Percentiles rank a stretch among this genome's conserved stretches.
Evolutionary conservation across 306 rosid genomes (phyloP).

Genomic region (Gleditsia sinensis): DNA sequence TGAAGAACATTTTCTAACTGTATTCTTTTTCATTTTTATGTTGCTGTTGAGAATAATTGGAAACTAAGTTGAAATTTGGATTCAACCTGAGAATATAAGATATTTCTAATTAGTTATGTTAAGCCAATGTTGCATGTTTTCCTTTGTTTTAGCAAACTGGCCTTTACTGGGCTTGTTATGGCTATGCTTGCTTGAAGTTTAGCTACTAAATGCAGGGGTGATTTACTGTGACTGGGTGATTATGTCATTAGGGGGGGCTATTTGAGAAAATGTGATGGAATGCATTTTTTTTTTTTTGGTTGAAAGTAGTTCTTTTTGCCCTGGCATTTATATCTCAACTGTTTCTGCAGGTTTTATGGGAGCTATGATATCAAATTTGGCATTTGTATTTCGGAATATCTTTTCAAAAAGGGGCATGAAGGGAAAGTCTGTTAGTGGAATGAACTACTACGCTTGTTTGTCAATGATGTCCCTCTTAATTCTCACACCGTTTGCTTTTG

Average conservation of each 20-base stretch:
- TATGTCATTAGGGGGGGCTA: background rate
- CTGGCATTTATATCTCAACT: conserved; percentile 19
- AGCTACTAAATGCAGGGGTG: background rate
- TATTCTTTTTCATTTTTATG: background rate
- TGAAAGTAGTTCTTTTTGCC: conserved; percentile 1
- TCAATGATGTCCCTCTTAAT: conserved; percentile 75
- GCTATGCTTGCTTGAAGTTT: background rate
- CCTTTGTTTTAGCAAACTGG: conserved; percentile 2
- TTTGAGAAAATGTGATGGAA: background rate
- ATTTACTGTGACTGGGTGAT: background rate
- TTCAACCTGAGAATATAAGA: background rate
- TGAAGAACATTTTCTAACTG: background rate
- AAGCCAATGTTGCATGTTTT: background rate
- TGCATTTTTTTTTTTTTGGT: background rate
- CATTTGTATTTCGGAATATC: conserved; percentile 85
- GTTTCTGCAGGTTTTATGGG: conserved; percentile 87
- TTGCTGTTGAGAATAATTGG: background rate
- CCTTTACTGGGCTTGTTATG: background rate
- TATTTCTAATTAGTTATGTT: background rate
- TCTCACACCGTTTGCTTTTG: conserved; percentile 86
- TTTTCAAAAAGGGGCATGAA: conserved; percentile 93
- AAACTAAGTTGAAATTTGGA: background rate
- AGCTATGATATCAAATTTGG: conserved; percentile 97
- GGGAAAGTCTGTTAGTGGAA: conserved; percentile 88
- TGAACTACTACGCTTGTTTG: conserved; percentile 84